Conservation (phyloP, 805 yeast species). For the Saccharomycopsis selenospora region DNA sequence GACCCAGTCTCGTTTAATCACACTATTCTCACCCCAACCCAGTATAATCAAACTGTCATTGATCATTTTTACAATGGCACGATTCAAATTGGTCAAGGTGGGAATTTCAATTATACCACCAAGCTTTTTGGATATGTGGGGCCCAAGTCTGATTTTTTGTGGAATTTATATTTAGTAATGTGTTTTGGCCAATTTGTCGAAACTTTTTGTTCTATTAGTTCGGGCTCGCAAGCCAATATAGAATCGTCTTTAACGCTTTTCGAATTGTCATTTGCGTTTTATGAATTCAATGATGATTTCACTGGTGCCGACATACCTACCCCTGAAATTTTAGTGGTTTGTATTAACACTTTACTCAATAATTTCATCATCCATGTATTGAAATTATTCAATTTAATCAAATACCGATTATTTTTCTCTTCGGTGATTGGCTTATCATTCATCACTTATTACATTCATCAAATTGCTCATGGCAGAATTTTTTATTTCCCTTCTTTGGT, state of each 20-base stretch:
- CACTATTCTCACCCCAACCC: constrained; percentile 17
- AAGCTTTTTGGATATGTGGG: constrained; percentile 26
- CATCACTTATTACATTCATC: constrained; percentile 38
- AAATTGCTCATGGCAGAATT: constrained; percentile 36
- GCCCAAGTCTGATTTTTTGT: constrained; percentile 47
- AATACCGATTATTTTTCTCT: constrained; percentile 57
- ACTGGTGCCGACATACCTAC: constrained; percentile 34
- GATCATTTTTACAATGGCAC: constrained; percentile 8
- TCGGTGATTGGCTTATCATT: constrained; percentile 49
- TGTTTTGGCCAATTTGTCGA: constrained; percentile 61
- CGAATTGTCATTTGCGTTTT: constrained; percentile 71
- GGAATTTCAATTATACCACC: not conserved
- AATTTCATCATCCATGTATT: constrained; percentile 59
- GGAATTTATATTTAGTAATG: constrained; percentile 51
- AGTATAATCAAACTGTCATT: constrained; percentile 20
- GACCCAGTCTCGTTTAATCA: constrained; percentile 19
- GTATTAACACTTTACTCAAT: constrained; percentile 49
- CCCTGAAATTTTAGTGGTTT: constrained; percentile 42
- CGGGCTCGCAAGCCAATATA: constrained; percentile 48
- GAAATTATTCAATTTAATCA: constrained; percentile 45
- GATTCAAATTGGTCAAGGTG: constrained; percentile 3
- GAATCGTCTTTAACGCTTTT: constrained; percentile 68
- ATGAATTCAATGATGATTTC: constrained; percentile 37
- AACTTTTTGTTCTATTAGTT: constrained; percentile 52
- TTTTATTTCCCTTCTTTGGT: constrained; percentile 48